Percentiles rank a stretch among this genome's conserved stretches.
Conservation (phyloP, 2,329 filamentous ascomycete species). For the Fusarium sp. region DNA sequence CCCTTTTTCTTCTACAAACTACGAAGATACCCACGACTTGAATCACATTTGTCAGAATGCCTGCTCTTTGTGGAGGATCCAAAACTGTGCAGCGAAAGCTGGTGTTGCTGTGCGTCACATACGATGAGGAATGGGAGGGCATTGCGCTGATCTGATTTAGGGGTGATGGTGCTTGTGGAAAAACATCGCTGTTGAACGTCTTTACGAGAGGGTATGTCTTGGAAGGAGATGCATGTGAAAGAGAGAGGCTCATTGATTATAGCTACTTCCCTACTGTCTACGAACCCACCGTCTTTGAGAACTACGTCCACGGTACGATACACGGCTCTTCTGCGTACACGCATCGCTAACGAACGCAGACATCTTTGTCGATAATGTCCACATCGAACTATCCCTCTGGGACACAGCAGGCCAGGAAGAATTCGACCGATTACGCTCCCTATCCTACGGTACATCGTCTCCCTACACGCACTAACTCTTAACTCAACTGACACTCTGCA, state of each 20-base stretch:
- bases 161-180: conserved; percentile 95
- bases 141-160: conserved; percentile 56
- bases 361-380: conserved; percentile 96
- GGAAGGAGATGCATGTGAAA: not conserved
- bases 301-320: conserved; percentile 91
- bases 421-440: conserved; percentile 93
- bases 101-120: conserved; percentile 76
- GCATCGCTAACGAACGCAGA: conserved; percentile 62
- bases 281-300: conserved; percentile 98
- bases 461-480: not conserved
- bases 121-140: not conserved
- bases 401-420: conserved; percentile 99
- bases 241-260: conserved; percentile 28
- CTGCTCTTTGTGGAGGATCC: conserved; percentile 70
- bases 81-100: conserved; percentile 96
- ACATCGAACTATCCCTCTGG: conserved; percentile 98
- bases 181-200: conserved; percentile 96
- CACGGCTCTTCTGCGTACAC: not conserved
- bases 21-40: conserved; percentile 3
- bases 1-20: not conserved
- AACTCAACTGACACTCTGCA: conserved; percentile 35
- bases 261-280: conserved; percentile 98
- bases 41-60: conserved; percentile 30
- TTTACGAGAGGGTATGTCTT: conserved; percentile 89
- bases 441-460: conserved; percentile 81